Evolutionary conservation across 768 basidiomycete genomes (phyloP), one percentile per base, ranked within the genome.

Genomic region (Mycena vitilis): DNA sequence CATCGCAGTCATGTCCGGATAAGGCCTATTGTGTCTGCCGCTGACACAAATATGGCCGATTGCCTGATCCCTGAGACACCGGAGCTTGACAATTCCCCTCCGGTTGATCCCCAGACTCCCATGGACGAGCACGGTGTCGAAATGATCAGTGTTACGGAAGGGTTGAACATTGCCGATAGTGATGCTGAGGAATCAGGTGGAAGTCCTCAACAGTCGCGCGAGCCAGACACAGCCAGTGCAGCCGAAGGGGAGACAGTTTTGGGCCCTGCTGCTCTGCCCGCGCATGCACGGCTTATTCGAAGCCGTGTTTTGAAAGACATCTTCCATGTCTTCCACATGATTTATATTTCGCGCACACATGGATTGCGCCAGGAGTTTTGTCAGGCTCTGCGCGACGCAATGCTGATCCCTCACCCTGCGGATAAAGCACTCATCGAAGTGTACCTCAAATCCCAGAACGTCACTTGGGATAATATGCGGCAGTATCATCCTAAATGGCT

Each of bases 311-410:
- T 54, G 4, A 54, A 54, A 22, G 52, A 54, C 18, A 5, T 34
- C 8, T 54, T 54, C 30, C 52, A 54, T 34, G 20, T 54, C 12
- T 54, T 54, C 34, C 34, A 54, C 20, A 6, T 15, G 52, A 36
- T 77, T 45, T 70, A 74, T 34, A 74, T 77, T 16, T 67, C 73
- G 9, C 58, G 60, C 25, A 25, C 60, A n/a, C 77, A 78, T 68
- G 73, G 73, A 2, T 65, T 78, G 7, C 65, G 68, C 2, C 60
- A 65, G 9, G 70, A 68, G 5, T 79, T 77, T 74, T 69, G 65
- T 0, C 60, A 63, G 11, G 69, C 75, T n/a, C 67, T 77, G 34
- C 71, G 71, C 2, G 75, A 79, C 71, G 73, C 76, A 1, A 71
- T 79, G 4, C 71, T 78, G 56, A 48, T 75, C 12, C 72, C 73